Conservation (phyloP, 202 grass and related monocot species). For the Setaria viridis region DNA sequence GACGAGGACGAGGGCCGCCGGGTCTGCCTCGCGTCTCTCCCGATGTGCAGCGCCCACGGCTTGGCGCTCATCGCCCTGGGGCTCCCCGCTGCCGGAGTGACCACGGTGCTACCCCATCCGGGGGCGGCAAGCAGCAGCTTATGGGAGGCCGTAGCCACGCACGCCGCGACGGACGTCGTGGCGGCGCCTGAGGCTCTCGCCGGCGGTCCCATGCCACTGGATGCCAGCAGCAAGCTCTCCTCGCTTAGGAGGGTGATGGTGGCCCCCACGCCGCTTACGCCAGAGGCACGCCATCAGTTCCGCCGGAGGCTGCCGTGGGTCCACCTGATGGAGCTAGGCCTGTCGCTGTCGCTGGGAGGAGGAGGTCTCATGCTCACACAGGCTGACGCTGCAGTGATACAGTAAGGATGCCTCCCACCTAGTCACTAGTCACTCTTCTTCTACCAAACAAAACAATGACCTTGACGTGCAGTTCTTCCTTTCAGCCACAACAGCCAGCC, state of each 20-base stretch:
- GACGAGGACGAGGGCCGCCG: background rate
- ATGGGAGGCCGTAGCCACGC: constrained; percentile 29
- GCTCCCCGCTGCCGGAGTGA: constrained; percentile 38
- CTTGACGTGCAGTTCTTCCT: background rate
- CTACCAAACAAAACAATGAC: background rate
- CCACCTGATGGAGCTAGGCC: constrained; percentile 28
- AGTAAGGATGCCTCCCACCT: constrained; percentile 27
- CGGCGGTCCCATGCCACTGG: background rate
- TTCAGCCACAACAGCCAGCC: constrained; percentile 25
- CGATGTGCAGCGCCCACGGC: constrained; percentile 47
- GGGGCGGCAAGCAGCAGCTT: too few relatives aligned
- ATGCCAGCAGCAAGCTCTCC: constrained; percentile 37
- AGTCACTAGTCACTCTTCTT: too few relatives aligned
- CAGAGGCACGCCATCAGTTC: constrained; percentile 10
- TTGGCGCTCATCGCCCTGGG: constrained; percentile 54
- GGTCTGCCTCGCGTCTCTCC: constrained; percentile 50
- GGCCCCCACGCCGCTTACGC: constrained; percentile 26
- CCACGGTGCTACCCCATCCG: constrained; percentile 40
- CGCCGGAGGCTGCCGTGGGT: constrained; percentile 55
- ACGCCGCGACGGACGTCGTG: constrained; percentile 53
- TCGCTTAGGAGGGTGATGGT: constrained; percentile 50
- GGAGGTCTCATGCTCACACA: constrained; percentile 33
- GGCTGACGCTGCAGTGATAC: constrained; percentile 40
- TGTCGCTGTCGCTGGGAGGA: too few relatives aligned
- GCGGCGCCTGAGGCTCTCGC: constrained; percentile 44